Evolutionary conservation across 495 filamentous ascomycete species (phyloP).

Genomic region (Melanomma pulvis-pyrius): DNA sequence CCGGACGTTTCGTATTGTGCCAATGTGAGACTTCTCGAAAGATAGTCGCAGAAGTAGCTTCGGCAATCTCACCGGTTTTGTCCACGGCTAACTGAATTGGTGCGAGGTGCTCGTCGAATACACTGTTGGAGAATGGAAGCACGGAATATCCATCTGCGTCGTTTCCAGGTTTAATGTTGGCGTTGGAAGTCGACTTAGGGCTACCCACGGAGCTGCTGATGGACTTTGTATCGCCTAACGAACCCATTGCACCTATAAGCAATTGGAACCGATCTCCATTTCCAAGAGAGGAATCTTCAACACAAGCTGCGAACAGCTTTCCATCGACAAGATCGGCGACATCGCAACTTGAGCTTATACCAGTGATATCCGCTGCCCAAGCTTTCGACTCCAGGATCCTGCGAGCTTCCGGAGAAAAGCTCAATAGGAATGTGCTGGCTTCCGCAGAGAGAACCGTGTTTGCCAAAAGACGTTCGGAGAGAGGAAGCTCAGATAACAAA

Average conservation of each 20-base stretch:
- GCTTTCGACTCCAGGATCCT: constrained; percentile 6
- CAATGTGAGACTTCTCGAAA: constrained; percentile 66
- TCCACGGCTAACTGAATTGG: constrained; percentile 52
- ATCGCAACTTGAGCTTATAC: constrained; percentile 47
- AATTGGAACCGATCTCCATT: constrained; percentile 11
- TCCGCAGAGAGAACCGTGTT: neutral
- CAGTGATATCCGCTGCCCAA: constrained; percentile 22
- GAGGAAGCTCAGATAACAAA: constrained; percentile 40
- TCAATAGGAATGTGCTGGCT: constrained; percentile 31
- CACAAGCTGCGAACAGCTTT: constrained; percentile 53
- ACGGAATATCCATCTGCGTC: constrained; percentile 43
- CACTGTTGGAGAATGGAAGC: constrained; percentile 62
- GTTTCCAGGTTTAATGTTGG: constrained; percentile 3
- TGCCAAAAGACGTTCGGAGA: constrained; percentile 36
- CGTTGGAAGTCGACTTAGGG: neutral
- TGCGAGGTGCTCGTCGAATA: constrained; percentile 61
- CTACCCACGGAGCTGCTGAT: neutral
- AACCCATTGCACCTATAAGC: constrained; percentile 6
- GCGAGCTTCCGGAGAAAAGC: constrained; percentile 6
- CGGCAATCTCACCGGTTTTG: constrained; percentile 40
- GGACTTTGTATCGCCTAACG: neutral
- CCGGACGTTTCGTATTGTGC: constrained; percentile 60
- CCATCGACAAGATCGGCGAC: constrained; percentile 69
- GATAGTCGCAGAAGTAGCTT: constrained; percentile 38
- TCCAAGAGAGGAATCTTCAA: constrained; percentile 10